Evolutionary conservation across 2,329 filamentous ascomycete species (phyloP).

Genomic region (Plectosphaerella cucumerina): DNA sequence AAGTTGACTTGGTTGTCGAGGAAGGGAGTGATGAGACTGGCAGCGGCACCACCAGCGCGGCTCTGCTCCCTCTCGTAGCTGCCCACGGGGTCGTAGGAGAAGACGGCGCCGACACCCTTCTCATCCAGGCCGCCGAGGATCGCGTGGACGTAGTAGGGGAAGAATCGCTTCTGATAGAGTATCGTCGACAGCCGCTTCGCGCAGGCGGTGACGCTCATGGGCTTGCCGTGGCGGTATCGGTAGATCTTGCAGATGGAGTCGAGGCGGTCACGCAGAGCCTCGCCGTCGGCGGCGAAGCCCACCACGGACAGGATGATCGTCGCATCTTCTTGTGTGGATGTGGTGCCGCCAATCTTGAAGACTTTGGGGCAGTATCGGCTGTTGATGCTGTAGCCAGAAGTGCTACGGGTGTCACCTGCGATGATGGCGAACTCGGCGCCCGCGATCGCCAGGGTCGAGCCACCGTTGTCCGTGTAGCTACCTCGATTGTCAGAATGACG

Average conservation of each 20-base stretch:
- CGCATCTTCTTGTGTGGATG: slow-evolving; percentile 77
- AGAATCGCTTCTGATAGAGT: slow-evolving; percentile 96
- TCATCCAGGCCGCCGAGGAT: slow-evolving; percentile 94
- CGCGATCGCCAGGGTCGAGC: slow-evolving; percentile 90
- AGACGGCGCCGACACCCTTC: slow-evolving; percentile 88
- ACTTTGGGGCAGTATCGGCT: slow-evolving; percentile 92
- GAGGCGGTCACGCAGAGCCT: slow-evolving; percentile 88
- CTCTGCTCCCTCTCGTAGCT: slow-evolving; percentile 98
- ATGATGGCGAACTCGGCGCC: slow-evolving; percentile 94
- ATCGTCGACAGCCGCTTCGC: slow-evolving; percentile 94
- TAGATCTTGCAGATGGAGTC: slow-evolving; percentile 98
- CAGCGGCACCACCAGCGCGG: slow-evolving; percentile 85
- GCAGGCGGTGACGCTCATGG: slow-evolving; percentile 90
- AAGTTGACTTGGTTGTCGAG: slow-evolving; percentile 99
- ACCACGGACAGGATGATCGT: slow-evolving; percentile 90
- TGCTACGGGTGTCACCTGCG: slow-evolving; percentile 94
- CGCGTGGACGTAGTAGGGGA: slow-evolving; percentile 95
- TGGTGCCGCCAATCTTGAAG: slow-evolving; percentile 93
- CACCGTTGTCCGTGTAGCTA: slow-evolving; percentile 96
- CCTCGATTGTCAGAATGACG: neutral
- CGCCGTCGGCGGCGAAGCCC: slow-evolving; percentile 91
- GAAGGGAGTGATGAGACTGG: slow-evolving; percentile 97
- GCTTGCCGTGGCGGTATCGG: slow-evolving; percentile 95
- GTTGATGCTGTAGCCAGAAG: slow-evolving; percentile 98
- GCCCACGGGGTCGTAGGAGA: slow-evolving; percentile 96